Conservation (phyloP, 1,284 basidiomycete species). For the Ganoderma leucocontextum region DNA sequence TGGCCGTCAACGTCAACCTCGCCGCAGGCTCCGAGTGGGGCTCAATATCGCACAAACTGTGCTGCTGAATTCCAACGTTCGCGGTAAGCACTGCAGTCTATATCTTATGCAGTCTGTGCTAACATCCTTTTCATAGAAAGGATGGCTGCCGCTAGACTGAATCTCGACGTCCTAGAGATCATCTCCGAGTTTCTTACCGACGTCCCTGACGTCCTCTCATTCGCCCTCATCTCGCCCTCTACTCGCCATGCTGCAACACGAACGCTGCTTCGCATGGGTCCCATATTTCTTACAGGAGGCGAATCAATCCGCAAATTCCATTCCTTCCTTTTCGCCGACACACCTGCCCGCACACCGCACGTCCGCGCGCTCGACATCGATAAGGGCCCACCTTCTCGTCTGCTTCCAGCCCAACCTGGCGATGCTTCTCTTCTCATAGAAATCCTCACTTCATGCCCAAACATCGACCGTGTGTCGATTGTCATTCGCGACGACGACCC, state of each 20-base stretch:
- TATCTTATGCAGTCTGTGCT: too few species aligned
- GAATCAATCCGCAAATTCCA: not conserved
- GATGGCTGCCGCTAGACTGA: not conserved
- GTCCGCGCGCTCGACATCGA: constrained; percentile 1
- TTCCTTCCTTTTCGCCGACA: not conserved
- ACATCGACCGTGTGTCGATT: not conserved
- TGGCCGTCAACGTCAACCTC: too few species aligned
- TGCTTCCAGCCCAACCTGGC: not conserved
- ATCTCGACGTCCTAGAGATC: not conserved
- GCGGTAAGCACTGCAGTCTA: not conserved
- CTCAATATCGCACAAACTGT: too few species aligned
- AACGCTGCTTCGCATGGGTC: not conserved
- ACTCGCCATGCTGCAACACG: not conserved
- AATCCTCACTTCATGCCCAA: not conserved
- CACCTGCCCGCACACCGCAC: not conserved
- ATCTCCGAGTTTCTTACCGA: not conserved
- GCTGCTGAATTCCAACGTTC: not conserved
- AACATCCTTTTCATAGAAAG: not conserved
- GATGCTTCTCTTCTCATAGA: not conserved
- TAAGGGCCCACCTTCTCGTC: not conserved
- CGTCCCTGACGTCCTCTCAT: not conserved
- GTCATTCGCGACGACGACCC: not conserved
- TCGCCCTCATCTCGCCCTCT: not conserved
- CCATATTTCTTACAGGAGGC: not conserved
- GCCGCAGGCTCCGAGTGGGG: too few species aligned